A percentile compares a stretch with the other conserved stretches of the same genome.
Evolutionary conservation across 768 basidiomycete genomes (phyloP).

Genomic region (Mycena albidolilacea): DNA sequence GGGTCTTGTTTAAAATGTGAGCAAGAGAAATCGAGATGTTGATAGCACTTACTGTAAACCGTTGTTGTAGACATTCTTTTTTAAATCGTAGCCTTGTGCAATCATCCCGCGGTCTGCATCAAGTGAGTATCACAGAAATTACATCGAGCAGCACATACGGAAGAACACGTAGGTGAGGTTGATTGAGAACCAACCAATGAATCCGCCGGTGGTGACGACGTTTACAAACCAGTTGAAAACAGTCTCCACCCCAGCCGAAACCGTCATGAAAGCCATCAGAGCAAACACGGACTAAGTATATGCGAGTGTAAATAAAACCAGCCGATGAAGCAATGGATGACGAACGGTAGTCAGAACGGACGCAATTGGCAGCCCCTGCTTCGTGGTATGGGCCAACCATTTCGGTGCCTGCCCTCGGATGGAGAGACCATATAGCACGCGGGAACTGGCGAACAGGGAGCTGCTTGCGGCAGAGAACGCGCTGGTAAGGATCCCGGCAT

Average conservation of each 20-base stretch:
- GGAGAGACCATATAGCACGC: conserved; percentile 68
- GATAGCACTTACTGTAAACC: conserved; percentile 56
- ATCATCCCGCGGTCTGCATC: conserved; percentile 70
- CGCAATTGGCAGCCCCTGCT: conserved; percentile 62
- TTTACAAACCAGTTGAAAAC: conserved; percentile 53
- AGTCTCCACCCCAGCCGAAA: conserved; percentile 67
- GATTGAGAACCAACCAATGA: conserved; percentile 77
- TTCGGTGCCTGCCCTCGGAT: conserved; percentile 66
- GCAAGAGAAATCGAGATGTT: not conserved
- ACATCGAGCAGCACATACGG: conserved; percentile 57
- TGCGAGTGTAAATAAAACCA: conserved; percentile 51
- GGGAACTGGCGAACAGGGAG: conserved; percentile 69
- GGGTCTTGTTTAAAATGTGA: conserved; percentile 52
- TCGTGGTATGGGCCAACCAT: conserved; percentile 61
- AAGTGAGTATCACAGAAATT: conserved; percentile 1
- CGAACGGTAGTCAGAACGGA: conserved; percentile 56
- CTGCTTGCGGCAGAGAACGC: conserved; percentile 83
- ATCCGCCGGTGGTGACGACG: conserved; percentile 77
- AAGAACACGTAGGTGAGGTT: conserved; percentile 83
- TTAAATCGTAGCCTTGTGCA: conserved; percentile 76
- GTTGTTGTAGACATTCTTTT: conserved; percentile 73
- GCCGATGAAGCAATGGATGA: conserved; percentile 40
- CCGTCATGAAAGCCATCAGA: conserved; percentile 75
- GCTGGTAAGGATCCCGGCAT: conserved; percentile 78
- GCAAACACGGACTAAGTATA: conserved; percentile 56